These are phyloP conservation scores for Zygnema cylindricum DNA, from an alignment of 139 green algal species.

Conservation along the genomic window DNA sequence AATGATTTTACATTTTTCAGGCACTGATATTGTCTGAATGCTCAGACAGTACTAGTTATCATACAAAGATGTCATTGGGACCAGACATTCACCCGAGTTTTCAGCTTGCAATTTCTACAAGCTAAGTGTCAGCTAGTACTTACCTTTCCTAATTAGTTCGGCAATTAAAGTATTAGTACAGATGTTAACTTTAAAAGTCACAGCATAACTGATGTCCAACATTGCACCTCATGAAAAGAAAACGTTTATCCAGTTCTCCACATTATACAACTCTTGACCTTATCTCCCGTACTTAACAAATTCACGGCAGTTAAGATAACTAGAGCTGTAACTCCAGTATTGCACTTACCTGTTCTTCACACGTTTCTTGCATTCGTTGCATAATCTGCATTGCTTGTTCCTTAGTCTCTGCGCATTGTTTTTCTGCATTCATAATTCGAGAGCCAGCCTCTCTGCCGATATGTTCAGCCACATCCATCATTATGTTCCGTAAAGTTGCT, in stretches of 20 bases:
- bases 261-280: too few relatives aligned
- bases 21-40: not conserved
- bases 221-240: too few relatives aligned
- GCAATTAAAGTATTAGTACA: too few relatives aligned
- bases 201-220: too few relatives aligned
- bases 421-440: not conserved
- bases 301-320: too few relatives aligned
- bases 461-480: not conserved
- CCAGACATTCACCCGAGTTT: not conserved
- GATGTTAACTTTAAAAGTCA: too few relatives aligned
- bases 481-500: not conserved
- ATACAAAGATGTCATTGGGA: too few relatives aligned
- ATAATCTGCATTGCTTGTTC: not conserved
- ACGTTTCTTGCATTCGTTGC: not conserved
- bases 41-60: too few relatives aligned
- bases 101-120: not conserved
- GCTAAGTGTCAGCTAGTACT: not conserved
- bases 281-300: too few relatives aligned
- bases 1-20: not conserved
- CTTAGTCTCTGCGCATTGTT: not conserved
- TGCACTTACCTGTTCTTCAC: not conserved
- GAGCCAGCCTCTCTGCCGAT: not conserved
- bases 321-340: not conserved
- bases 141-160: too few relatives aligned
- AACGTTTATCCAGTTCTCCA: too few relatives aligned